These are phyloP conservation scores for Corymbia maculata DNA, from an alignment of 345 rosid genomes.

Conservation along the genomic window DNA sequence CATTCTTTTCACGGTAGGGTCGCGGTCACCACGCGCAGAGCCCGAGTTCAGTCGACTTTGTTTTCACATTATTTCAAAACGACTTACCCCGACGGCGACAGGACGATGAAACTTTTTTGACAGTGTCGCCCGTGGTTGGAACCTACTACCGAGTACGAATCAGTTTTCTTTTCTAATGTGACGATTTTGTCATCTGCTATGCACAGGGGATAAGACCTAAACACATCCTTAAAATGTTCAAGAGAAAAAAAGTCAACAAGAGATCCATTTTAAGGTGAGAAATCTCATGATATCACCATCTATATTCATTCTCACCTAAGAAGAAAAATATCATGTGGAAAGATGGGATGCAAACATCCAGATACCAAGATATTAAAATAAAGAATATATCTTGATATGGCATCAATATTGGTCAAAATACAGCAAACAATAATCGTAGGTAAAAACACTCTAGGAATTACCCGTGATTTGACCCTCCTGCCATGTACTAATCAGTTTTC, in stretches of 20 bases:
- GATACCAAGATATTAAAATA: too few relatives aligned
- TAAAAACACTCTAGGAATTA: too few relatives aligned
- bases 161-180: not conserved
- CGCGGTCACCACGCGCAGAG: not conserved
- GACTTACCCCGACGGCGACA: not conserved
- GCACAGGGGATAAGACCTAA: not conserved
- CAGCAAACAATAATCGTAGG: too few relatives aligned
- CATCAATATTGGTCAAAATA: too few relatives aligned
- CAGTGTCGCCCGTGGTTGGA: not conserved
- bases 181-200: not conserved
- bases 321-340: too few relatives aligned
- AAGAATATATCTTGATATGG: too few relatives aligned
- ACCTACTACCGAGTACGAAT: not conserved
- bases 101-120: not conserved
- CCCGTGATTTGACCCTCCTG: not conserved
- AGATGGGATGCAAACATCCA: too few relatives aligned
- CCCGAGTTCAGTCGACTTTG: not conserved
- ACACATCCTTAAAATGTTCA: too few relatives aligned
- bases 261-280: too few relatives aligned
- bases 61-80: not conserved
- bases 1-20: not conserved
- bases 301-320: too few relatives aligned
- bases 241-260: too few relatives aligned
- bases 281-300: too few relatives aligned
- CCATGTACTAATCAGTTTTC: not conserved